Base-by-base conservation (phyloP, 164 flowering plant genomes). In the Litsea cubeba region DNA sequence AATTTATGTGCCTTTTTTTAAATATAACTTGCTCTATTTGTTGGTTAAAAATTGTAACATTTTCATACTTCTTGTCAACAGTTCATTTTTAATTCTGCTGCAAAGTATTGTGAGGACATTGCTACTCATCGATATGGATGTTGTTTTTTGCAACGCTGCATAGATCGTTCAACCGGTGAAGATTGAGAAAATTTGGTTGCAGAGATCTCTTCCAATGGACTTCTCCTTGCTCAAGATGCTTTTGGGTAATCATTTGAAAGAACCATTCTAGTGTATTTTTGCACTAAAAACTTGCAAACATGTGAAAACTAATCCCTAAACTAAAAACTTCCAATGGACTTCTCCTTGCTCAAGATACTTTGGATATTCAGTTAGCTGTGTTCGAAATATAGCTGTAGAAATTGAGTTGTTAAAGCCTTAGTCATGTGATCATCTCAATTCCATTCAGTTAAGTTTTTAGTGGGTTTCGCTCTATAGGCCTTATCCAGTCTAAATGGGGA, bases 91-190 rank as follows among this genome's bases (percentile, higher is more conserved):
- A 75, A 68, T 63, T 84, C 85, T 70, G 87, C 87, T 73, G 82
- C 83, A 72, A 82, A 78, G 62, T 78, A 75, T 46, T 86, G 87
- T 74, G 80, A 83, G 25, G 83, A 85, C 5, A 82, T 88, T 68
- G 88, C 88, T 20, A 85, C 84, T 50, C 87, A 88, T 75, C 83
- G 72, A 64, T 85, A 84, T 76, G 91, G 91, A 3, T 86, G 89
- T 50, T 82, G 87, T 70, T 88, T 85, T 69, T 66, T 88, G 76
- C 87, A 85, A 79, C 77, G 76, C 50, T 85, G 89, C 80, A 80
- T 88, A 46, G 35, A 64, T 50, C 80, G 75, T 70, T 72, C 91
- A 30, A 83, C 67, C 23, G 91, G 89, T 69, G 79, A 80, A 46
- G 71, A 78, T 25, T 79, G 77, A 69, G 81, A 83, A 28, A 74